phyloP scores from a whole-genome alignment of 768 basidiomycete genomes.

The Tricholoma bakamatsutake region DNA sequence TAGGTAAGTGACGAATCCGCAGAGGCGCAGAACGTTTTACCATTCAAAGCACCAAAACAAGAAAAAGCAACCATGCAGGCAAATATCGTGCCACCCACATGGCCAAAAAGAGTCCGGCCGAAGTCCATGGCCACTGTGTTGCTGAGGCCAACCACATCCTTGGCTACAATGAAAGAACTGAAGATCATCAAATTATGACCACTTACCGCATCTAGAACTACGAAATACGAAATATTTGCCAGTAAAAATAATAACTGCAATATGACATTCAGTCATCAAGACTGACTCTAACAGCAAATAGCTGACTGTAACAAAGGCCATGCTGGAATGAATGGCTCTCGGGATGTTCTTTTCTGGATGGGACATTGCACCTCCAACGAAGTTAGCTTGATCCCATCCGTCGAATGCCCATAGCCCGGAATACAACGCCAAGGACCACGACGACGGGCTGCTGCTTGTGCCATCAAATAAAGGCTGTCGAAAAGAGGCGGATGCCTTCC shows the following conservation, averaged over 20 bases:
- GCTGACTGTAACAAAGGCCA: constrained; percentile 72
- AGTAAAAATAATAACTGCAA: constrained; percentile 66
- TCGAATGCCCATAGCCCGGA: constrained; percentile 95
- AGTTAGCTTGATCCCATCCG: constrained; percentile 94
- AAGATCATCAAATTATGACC: constrained; percentile 1
- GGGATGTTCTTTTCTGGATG: constrained; percentile 85
- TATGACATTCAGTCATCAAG: constrained; percentile 3
- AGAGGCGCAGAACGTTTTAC: constrained; percentile 28
- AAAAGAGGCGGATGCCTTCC: constrained; percentile 65
- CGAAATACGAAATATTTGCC: constrained; percentile 87
- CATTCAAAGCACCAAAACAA: constrained; percentile 92
- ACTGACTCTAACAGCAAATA: not conserved
- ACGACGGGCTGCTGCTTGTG: constrained; percentile 72
- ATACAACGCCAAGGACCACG: constrained; percentile 91
- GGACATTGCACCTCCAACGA: constrained; percentile 84
- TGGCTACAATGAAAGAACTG: constrained; percentile 1
- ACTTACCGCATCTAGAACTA: constrained; percentile 78
- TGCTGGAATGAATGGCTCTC: constrained; percentile 83
- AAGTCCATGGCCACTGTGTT: constrained; percentile 92
- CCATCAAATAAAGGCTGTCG: constrained; percentile 62
- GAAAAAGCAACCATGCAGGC: constrained; percentile 91
- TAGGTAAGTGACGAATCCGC: constrained; percentile 1
- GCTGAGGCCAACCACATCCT: constrained; percentile 66
- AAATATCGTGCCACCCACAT: constrained; percentile 81
- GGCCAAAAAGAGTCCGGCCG: constrained; percentile 80